These are phyloP conservation scores for Diophrys sp. DNA, from an alignment of 73 alveolate genomes.

Conservation along the genomic window DNA sequence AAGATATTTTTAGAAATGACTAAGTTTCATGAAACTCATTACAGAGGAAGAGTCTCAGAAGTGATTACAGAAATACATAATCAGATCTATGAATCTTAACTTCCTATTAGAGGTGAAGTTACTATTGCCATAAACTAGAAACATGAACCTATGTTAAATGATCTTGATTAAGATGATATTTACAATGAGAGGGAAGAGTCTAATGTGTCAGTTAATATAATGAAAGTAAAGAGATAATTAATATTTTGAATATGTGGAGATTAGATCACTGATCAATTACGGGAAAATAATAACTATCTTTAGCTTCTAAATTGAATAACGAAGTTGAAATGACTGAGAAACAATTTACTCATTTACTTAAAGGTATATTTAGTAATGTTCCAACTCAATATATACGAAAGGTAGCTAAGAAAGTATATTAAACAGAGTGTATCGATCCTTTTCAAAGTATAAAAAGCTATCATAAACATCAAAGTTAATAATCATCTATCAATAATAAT, in stretches of 20 bases:
- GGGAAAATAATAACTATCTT: too few relatives aligned
- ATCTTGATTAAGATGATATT: slow-evolving; percentile 34
- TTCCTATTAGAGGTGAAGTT: slow-evolving; percentile 71
- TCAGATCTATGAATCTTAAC: slow-evolving; percentile 23
- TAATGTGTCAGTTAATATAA: not conserved
- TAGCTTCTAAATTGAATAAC: slow-evolving; percentile 16
- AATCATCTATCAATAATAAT: too few relatives aligned
- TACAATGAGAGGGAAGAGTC: slow-evolving; percentile 36
- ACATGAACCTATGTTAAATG: slow-evolving; percentile 12
- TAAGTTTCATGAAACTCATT: slow-evolving; percentile 63
- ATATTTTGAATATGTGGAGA: too few relatives aligned
- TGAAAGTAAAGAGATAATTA: too few relatives aligned
- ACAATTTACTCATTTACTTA: slow-evolving; percentile 23
- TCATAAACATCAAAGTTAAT: too few relatives aligned
- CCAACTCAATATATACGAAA: slow-evolving; percentile 11
- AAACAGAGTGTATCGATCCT: too few relatives aligned
- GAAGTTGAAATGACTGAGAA: slow-evolving; percentile 30
- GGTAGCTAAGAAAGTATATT: slow-evolving; percentile 3
- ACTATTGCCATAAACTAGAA: slow-evolving; percentile 52
- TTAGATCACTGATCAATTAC: too few relatives aligned
- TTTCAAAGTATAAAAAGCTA: too few relatives aligned
- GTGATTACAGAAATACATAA: slow-evolving; percentile 19
- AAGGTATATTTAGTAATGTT: slow-evolving; percentile 6
- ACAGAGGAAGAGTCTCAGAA: slow-evolving; percentile 35
- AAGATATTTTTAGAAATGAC: slow-evolving; percentile 84